Evolutionary conservation across 306 rosid species (phyloP).

Genomic region (Betula pendula): DNA sequence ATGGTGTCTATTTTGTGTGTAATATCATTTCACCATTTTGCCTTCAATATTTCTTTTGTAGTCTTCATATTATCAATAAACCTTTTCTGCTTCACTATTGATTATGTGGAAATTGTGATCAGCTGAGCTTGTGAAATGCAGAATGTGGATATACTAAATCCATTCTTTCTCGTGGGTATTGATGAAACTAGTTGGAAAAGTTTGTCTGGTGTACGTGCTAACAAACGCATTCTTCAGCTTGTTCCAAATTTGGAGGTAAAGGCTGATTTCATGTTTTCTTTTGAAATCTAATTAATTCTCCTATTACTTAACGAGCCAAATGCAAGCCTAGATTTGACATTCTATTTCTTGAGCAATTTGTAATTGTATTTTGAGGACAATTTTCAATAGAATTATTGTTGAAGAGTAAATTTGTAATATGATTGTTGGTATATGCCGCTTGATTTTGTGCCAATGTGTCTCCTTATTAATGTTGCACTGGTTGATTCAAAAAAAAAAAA

Average conservation of each 20-base stretch:
- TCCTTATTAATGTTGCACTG: not conserved
- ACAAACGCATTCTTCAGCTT: slow-evolving; percentile 43
- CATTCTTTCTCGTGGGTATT: slow-evolving; percentile 41
- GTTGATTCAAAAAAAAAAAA: not conserved
- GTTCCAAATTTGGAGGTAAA: slow-evolving; percentile 49
- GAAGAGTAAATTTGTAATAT: not conserved
- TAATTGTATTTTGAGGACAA: not conserved
- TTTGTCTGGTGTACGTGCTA: slow-evolving; percentile 54
- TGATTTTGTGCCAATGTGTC: not conserved
- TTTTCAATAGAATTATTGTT: not conserved
- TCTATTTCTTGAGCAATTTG: not conserved
- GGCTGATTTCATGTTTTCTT: not conserved
- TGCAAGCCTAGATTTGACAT: slow-evolving; percentile 1
- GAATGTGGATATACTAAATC: slow-evolving; percentile 46
- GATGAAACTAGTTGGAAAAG: slow-evolving; percentile 55
- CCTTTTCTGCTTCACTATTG: slow-evolving; percentile 9
- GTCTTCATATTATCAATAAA: slow-evolving; percentile 8
- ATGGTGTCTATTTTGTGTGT: slow-evolving; percentile 1
- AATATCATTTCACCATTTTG: not conserved
- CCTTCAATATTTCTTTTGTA: not conserved
- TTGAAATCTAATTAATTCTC: not conserved
- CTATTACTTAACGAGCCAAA: not conserved
- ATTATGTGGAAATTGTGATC: slow-evolving; percentile 6
- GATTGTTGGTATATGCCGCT: not conserved
- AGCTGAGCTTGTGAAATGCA: slow-evolving; percentile 15